phyloP scores from a whole-genome alignment of 305 asterid genomes.

The Fraxinus baroniana region DNA sequence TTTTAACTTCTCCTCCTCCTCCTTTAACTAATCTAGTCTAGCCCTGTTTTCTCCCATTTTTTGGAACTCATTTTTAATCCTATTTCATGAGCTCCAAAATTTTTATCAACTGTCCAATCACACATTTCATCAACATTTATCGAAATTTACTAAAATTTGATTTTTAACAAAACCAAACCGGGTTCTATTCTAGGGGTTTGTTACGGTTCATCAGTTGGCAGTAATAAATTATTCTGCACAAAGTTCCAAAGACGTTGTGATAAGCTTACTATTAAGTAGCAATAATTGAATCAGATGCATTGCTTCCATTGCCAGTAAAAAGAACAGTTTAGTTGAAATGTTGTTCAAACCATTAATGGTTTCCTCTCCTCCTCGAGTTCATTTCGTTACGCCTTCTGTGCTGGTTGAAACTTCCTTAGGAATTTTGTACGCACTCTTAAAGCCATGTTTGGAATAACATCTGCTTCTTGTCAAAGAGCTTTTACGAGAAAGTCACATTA shows the following conservation, averaged over 20 bases:
- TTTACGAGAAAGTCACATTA: background rate
- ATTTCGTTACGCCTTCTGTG: background rate
- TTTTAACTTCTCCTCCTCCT: background rate
- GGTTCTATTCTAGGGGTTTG: background rate
- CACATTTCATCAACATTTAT: background rate
- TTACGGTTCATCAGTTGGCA: conserved; percentile 34
- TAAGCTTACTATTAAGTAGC: background rate
- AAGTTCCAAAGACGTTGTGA: conserved; percentile 7
- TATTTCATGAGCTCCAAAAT: background rate
- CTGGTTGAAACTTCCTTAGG: background rate
- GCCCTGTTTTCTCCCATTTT: background rate
- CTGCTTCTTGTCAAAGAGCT: background rate
- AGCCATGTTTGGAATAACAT: background rate
- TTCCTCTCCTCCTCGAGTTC: background rate
- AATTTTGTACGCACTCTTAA: background rate
- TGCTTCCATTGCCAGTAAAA: background rate
- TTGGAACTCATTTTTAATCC: background rate
- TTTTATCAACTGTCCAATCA: no score
- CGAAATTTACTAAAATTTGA: background rate
- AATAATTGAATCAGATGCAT: background rate
- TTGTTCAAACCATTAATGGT: background rate
- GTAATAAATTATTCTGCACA: conserved; percentile 39
- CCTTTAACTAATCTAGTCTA: background rate
- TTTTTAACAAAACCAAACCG: background rate
- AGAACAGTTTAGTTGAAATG: background rate